Evolutionary conservation across 768 basidiomycete genomes (phyloP).

Genomic region (Lactarius vividus): DNA sequence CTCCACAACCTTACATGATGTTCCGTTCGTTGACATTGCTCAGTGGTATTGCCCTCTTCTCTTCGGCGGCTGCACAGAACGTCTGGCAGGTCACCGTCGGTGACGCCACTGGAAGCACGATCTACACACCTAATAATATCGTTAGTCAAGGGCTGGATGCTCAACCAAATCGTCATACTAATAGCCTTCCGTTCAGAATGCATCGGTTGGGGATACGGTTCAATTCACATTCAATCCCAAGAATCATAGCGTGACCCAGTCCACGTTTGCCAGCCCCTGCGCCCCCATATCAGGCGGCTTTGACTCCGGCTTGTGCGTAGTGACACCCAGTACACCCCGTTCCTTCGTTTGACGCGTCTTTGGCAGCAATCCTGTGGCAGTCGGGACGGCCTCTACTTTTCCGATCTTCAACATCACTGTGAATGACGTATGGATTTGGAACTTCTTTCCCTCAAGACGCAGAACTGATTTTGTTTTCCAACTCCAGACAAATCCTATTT

Average conservation of each 20-base stretch:
- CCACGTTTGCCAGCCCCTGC: constrained; percentile 33
- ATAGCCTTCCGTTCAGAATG: constrained; percentile 13
- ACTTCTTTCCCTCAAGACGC: background rate
- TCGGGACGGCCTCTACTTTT: constrained; percentile 1
- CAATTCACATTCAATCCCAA: constrained; percentile 32
- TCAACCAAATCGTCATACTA: background rate
- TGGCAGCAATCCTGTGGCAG: constrained; percentile 31
- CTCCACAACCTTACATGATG: background rate
- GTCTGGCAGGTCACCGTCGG: constrained; percentile 10
- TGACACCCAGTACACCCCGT: no score
- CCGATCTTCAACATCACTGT: constrained; percentile 31
- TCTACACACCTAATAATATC: constrained; percentile 11
- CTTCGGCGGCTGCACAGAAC: constrained; percentile 1
- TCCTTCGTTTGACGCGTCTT: background rate
- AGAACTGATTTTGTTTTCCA: background rate
- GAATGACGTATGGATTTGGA: constrained; percentile 26
- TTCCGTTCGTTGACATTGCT: background rate
- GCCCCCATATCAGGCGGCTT: constrained; percentile 28
- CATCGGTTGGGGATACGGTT: constrained; percentile 29
- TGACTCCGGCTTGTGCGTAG: constrained; percentile 34
- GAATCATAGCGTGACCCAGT: constrained; percentile 36
- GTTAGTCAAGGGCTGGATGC: background rate
- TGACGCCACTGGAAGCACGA: constrained; percentile 2
- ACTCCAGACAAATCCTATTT: constrained; percentile 28
- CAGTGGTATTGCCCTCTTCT: constrained; percentile 6